phyloP scores from a whole-genome alignment of 306 rosid species.

The Corylus americana region DNA sequence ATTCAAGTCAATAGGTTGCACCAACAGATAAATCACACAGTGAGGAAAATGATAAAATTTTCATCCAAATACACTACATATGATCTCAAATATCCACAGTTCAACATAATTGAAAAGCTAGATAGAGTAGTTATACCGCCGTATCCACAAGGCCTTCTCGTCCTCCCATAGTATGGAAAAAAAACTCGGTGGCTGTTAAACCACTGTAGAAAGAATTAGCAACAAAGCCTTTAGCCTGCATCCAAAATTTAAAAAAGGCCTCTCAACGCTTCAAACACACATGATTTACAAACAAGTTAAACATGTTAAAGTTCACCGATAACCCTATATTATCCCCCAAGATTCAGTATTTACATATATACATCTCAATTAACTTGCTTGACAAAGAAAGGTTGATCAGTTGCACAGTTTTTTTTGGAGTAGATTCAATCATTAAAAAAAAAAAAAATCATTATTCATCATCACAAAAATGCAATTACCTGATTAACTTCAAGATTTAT shows the following conservation, averaged over 20 bases:
- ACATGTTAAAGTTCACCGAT: background rate
- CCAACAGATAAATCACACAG: background rate
- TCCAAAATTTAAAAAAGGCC: constrained; percentile 27
- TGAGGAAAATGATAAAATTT: background rate
- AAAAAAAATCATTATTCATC: background rate
- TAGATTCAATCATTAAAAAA: background rate
- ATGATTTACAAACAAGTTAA: background rate
- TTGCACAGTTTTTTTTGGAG: background rate
- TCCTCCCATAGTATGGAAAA: constrained; percentile 97
- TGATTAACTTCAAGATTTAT: background rate
- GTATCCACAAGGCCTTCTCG: constrained; percentile 98
- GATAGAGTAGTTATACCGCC: constrained; percentile 51
- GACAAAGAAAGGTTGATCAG: background rate
- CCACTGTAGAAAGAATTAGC: constrained; percentile 91
- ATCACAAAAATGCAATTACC: background rate
- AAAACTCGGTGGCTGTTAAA: constrained; percentile 92
- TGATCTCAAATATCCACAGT: background rate
- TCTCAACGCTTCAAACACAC: constrained; percentile 9
- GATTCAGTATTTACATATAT: background rate
- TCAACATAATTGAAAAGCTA: background rate
- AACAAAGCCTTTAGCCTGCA: constrained; percentile 97
- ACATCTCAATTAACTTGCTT: background rate
- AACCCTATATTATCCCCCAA: no score
- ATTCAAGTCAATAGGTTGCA: background rate
- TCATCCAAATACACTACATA: background rate